These are phyloP conservation scores for Coniochaeta sp. DNA, from an alignment of 2,329 filamentous ascomycete genomes.

Conservation along the genomic window DNA sequence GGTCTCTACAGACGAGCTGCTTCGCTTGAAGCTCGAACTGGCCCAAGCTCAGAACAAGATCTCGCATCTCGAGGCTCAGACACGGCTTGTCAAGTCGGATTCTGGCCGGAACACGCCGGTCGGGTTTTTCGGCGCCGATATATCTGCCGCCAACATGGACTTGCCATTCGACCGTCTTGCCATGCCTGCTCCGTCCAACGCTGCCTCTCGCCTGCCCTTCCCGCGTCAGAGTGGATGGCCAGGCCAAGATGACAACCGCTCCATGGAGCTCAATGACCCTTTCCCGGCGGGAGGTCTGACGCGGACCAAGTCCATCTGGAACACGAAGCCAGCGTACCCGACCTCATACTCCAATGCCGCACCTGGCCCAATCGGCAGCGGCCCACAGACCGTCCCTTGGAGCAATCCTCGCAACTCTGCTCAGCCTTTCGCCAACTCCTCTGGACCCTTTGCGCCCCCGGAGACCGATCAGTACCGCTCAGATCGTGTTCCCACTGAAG, in stretches of 20 bases:
- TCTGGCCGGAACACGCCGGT: constrained; percentile 46
- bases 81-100: constrained; percentile 52
- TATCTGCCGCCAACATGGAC: constrained; percentile 10
- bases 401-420: constrained; percentile 29
- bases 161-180: constrained; percentile 9
- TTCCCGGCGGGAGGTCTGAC: constrained; percentile 44
- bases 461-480: constrained; percentile 33
- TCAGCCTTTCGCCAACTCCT: not conserved
- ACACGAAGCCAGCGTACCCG: constrained; percentile 35
- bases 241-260: constrained; percentile 42
- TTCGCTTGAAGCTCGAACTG: constrained; percentile 64
- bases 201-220: no score
- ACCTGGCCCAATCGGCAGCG: constrained; percentile 23
- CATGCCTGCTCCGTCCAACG: constrained; percentile 10
- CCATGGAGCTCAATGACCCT: constrained; percentile 50
- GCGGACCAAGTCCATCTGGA: constrained; percentile 51
- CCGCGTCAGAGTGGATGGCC: constrained; percentile 43
- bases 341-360: constrained; percentile 15
- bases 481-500: constrained; percentile 43
- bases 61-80: constrained; percentile 61
- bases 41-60: constrained; percentile 65
- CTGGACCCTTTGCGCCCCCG: constrained; percentile 18
- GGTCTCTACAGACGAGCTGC: constrained; percentile 51
- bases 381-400: constrained; percentile 38
- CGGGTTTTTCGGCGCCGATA: constrained; percentile 15